These are phyloP conservation scores for Aspergillus glaucus DNA, from an alignment of 2,329 filamentous ascomycete species.

Conservation along the genomic window DNA sequence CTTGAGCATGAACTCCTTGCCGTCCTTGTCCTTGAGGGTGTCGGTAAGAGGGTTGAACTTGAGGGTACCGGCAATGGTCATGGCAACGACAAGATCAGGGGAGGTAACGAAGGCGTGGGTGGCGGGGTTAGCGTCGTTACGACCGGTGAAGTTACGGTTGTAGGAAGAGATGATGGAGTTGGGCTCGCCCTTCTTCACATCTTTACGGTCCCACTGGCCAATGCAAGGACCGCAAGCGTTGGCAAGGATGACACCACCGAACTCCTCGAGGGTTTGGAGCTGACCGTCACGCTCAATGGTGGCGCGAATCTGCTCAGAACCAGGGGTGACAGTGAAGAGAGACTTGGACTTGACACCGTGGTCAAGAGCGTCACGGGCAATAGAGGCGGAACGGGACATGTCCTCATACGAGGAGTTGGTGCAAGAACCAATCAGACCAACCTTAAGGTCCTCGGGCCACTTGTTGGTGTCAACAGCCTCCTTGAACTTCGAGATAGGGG, in stretches of 20 bases:
- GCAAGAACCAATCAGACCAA: slow-evolving; percentile 95
- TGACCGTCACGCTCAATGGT: slow-evolving; percentile 88
- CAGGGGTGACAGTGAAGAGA: slow-evolving; percentile 89
- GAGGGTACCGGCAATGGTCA: slow-evolving; percentile 75
- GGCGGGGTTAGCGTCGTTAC: slow-evolving; percentile 92
- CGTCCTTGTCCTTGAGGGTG: slow-evolving; percentile 86
- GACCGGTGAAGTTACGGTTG: slow-evolving; percentile 99
- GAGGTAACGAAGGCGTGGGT: slow-evolving; percentile 92
- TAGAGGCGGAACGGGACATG: slow-evolving; percentile 88
- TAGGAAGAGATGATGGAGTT: slow-evolving; percentile 99
- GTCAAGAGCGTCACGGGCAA: slow-evolving; percentile 81
- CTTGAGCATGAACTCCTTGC: slow-evolving; percentile 88
- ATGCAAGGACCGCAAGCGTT: slow-evolving; percentile 93
- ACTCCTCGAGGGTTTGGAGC: slow-evolving; percentile 90
- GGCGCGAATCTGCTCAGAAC: slow-evolving; percentile 92
- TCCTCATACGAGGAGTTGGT: slow-evolving; percentile 88
- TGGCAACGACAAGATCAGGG: slow-evolving; percentile 79
- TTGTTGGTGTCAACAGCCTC: slow-evolving; percentile 88
- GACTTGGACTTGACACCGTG: slow-evolving; percentile 93
- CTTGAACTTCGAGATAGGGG: slow-evolving; percentile 95
- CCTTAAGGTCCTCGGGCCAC: slow-evolving; percentile 96
- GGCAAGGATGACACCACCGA: slow-evolving; percentile 87
- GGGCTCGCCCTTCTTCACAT: slow-evolving; percentile 88
- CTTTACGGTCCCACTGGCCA: slow-evolving; percentile 89
- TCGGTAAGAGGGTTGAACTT: slow-evolving; percentile 96